Percentiles rank a stretch among this genome's conserved stretches.
These are phyloP conservation scores for Colletotrichum sp. DNA, from an alignment of 2,329 filamentous ascomycete species.

Conservation along the genomic window DNA sequence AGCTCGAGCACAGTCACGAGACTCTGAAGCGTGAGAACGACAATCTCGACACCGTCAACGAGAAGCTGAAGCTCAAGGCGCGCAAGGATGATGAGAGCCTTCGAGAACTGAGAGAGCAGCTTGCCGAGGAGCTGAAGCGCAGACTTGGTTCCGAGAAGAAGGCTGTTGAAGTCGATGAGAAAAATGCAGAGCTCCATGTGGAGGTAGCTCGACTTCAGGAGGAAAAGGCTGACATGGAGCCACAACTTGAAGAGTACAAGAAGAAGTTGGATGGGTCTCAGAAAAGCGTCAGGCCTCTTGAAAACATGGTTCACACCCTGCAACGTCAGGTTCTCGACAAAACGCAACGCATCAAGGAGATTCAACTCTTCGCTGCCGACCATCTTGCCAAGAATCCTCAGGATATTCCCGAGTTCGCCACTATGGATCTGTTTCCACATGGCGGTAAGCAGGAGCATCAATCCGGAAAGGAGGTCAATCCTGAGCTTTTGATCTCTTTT, in stretches of 20 bases:
- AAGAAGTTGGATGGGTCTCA: not conserved
- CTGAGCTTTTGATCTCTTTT: not conserved
- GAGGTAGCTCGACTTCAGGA: not conserved
- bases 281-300: not conserved
- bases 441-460: not conserved
- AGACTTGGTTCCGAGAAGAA: not conserved
- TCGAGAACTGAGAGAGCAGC: not conserved
- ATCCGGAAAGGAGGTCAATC: not conserved
- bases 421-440: not conserved
- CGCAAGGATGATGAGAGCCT: not conserved
- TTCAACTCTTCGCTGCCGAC: not conserved
- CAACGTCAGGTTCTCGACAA: not conserved
- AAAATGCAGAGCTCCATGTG: not conserved
- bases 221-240: not conserved
- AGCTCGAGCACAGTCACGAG: not conserved
- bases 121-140: not conserved
- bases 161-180: not conserved
- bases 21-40: slow-evolving; percentile 1
- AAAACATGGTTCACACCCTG: not conserved
- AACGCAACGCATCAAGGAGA: not conserved
- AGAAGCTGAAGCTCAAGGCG: not conserved
- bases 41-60: not conserved
- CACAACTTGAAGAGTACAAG: not conserved
- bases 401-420: not conserved
- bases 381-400: not conserved